Evolutionary conservation across 768 basidiomycete genomes (phyloP), one percentile per base, ranked within the genome.

Genomic region (Lepiota brunneoincarnata): DNA sequence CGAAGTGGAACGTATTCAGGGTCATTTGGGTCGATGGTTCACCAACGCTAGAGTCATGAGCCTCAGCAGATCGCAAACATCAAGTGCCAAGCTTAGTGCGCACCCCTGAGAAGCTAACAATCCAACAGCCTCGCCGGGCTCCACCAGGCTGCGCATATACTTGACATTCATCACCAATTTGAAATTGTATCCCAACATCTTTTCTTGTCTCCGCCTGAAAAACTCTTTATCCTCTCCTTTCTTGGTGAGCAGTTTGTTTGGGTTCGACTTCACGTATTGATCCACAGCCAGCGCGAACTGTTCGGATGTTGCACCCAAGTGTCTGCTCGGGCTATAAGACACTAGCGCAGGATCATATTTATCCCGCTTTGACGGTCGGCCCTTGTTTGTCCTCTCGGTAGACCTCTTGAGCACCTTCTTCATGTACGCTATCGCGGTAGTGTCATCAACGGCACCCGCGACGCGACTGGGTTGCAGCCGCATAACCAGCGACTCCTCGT

Each of bases 1-100:
- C 97, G 64, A 99, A 95, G 75, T 99, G 97, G 83, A 99, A 99
- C 11, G 97, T 99, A 68, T 99, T 99, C 58, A 99, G 74, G 7
- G 97, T 99, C 97, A 99, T 99, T 68, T 99, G 97, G 0, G 97
- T 99, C 14, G 97, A 99, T 4, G 97, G 97, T 69, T 99, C 97
- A 48, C 97, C 97, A 39, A 99, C 84, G 72, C 97, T 98, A 56
- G 6, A 47, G n/a, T 50, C 9, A 41, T 40, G 26, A 42, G n/a
- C 31, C 17, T 28, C 9, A 17, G 26, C 15, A 58, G 51, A 14
- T 50, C 2, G 3, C 23, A n/a, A 57, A 26, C 34, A 34, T 28
- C 20, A 28, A 7, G 21, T 14, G 23, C 20, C 2, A 9, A 39
- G 4, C 46, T 40, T 35, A 35, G 36, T 23, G 74, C 82, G 59